Base-by-base conservation (phyloP, 495 filamentous ascomycete species). In the Cladorrhinum samala region DNA sequence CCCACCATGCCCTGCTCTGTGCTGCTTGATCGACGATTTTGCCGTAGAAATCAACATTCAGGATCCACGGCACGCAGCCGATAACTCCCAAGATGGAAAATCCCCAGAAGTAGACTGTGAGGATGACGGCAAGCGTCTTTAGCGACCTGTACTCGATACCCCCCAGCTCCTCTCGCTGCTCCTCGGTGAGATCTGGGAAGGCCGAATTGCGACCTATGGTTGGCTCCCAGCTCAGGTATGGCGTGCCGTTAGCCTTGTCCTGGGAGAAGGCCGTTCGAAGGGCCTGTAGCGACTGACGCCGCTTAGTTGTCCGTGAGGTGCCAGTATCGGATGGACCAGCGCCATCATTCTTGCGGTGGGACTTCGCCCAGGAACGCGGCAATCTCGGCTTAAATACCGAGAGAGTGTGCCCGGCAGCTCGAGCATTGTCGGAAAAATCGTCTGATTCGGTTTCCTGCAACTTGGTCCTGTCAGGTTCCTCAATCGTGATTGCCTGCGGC, bases 131-230 rank as follows among this genome's bases (percentile, higher is more conserved):
- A 33, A 97, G 67, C 5, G 88, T 89, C 67, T 96, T 96, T 40
- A 96, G 70, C 0, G 91, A 85, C 7, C 92, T 82, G 62, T 97
- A 97, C 70, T 97, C 91, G 42, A 96, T 95, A 11, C 91, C 91
- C 2, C 91, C 91, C 11, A 97, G 74, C 63, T 97, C 92, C 58
- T 97, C 88, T 45, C 91, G 78, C 68, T 97, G 91, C 53, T 88
- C 89, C 65, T 94, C 87, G 0, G 84, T 88, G 46, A 97, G 70
- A 65, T 91, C 88, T 6, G 93, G 76, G 57, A 98, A 98, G 16
- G 85, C 83, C 23, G 91, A 96, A 64, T 97, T 97, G 38, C 93
- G 79, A 16, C 88, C 93, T 36, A 95, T 74, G 0, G 93, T 98
- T 4, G 93, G 89, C 65, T 91, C 82, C 83, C 88, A 97, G 65